Base-by-base conservation (phyloP, 352 stramenopile genomes). In the Globisporangium perplexum region DNA sequence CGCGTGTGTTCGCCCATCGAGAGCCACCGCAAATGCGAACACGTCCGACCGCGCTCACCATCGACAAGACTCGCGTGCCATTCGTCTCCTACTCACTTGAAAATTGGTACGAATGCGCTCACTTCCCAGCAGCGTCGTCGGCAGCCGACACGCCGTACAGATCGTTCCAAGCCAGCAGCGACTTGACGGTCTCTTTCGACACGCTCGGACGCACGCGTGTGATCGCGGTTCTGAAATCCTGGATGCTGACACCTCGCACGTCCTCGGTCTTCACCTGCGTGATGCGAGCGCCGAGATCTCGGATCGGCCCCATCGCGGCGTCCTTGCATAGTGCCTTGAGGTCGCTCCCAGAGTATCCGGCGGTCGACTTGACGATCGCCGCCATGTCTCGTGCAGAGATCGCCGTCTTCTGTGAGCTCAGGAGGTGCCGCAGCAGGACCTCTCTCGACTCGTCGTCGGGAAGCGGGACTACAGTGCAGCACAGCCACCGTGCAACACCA, bases 311-410 rank as follows among this genome's bases (percentile, higher is more conserved):
- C 54, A 97, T 90, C 23, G 92, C 92, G 15, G 95, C 95, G 44
- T 97, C 93, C 57, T 97, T 94, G 62, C 93, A 98, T 0, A 99
- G 56, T 60, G 97, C 93, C 55, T 98, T 98, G 20, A 95, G 62
- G 60, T 95, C 84, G 43, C 82, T 93, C 4, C 84, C 84, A 8
- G 84, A 93, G 46, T 96, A 98, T 30, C 83, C 73, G 31, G 87
- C 72, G 0, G 89, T 97, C 33, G 59, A 65, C 6, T 76, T 65
- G 4, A 90, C 83, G 30, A 97, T 74, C 11, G 55, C 46, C 14
- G 74, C 72, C 49, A 96, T 62, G 52, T 95, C 84, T 28, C 66
- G 76, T 2, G 65, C 62, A 50, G 74, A 76, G 46, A 89, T 44
- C 8, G 54, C 74, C 55, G 75, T 66, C 55, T 72, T 72, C 59